Conservation (phyloP, 768 basidiomycete genomes). For the Rhodosporidiobolus sp. region DNA sequence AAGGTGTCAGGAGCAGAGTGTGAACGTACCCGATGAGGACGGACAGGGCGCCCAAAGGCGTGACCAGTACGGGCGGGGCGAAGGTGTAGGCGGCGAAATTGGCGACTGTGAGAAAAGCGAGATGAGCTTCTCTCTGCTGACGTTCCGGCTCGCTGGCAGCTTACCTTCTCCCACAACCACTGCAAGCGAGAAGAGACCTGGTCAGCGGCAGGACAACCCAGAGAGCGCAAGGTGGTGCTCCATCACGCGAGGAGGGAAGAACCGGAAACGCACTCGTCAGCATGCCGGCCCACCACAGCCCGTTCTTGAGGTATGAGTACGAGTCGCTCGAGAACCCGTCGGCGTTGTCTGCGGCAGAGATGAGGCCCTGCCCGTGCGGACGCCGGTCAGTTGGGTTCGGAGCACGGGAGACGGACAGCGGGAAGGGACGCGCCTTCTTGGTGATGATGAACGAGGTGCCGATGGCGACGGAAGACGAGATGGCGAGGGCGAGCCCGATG, state of each 20-base stretch:
- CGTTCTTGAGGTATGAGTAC: slow-evolving; percentile 79
- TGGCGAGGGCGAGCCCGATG: slow-evolving; percentile 83
- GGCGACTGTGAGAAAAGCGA: slow-evolving; percentile 47
- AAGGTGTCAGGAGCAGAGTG: slow-evolving; percentile 7
- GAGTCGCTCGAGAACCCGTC: slow-evolving; percentile 68
- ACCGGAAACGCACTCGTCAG: slow-evolving; percentile 64
- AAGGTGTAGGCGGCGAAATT: slow-evolving; percentile 95
- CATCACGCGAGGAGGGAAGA: neutral
- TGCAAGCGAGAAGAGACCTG: slow-evolving; percentile 47
- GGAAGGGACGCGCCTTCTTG: slow-evolving; percentile 70
- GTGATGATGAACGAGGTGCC: slow-evolving; percentile 98
- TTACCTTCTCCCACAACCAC: slow-evolving; percentile 90
- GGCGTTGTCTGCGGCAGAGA: slow-evolving; percentile 64
- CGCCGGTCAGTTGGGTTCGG: neutral
- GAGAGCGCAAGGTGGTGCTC: neutral
- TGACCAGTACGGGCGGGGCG: slow-evolving; percentile 96
- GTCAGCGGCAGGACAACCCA: neutral
- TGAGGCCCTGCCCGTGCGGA: slow-evolving; percentile 67
- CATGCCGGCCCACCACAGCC: slow-evolving; percentile 97
- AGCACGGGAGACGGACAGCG: neutral
- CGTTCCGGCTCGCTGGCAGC: too few relatives aligned
- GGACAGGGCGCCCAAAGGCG: slow-evolving; percentile 91
- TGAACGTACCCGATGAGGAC: slow-evolving; percentile 84
- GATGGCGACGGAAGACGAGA: slow-evolving; percentile 79
- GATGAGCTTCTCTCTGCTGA: slow-evolving; percentile 5